Evolutionary conservation across 2,329 filamentous ascomycete genomes (phyloP).

Genomic region (Botrytis pseudocinerea): DNA sequence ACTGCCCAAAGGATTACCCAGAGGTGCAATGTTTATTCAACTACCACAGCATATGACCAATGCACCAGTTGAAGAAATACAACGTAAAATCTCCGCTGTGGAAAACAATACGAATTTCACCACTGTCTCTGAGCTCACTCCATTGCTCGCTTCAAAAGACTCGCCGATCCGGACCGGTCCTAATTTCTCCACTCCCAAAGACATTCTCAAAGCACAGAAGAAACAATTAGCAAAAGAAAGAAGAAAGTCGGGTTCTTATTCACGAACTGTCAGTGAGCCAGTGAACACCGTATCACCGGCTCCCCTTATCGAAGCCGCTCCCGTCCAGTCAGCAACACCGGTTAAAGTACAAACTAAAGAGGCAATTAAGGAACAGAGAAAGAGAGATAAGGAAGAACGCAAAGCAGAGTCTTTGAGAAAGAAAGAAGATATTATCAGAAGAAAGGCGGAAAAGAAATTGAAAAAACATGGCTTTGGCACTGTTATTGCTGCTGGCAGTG

Average conservation of each 20-base stretch:
- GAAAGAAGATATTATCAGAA: background rate
- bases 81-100: background rate
- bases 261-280: background rate
- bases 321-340: background rate
- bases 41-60: background rate
- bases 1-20: background rate
- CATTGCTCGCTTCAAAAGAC: background rate
- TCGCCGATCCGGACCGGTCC: background rate
- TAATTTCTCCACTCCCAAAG: background rate
- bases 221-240: background rate
- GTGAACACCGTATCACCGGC: background rate
- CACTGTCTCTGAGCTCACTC: background rate
- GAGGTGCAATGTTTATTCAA: slow-evolving; percentile 8
- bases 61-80: background rate
- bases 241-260: slow-evolving; percentile 1
- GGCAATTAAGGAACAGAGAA: slow-evolving; percentile 31
- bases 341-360: slow-evolving; percentile 27
- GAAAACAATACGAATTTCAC: background rate
- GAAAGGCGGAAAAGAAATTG: background rate
- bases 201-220: background rate
- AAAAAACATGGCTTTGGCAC: background rate
- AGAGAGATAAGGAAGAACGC: slow-evolving; percentile 30
- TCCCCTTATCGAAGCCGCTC: background rate
- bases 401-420: slow-evolving; percentile 28
- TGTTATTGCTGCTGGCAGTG: background rate